Conservation (phyloP, 2,329 filamentous ascomycete species). For the Fusarium bactridioides region DNA sequence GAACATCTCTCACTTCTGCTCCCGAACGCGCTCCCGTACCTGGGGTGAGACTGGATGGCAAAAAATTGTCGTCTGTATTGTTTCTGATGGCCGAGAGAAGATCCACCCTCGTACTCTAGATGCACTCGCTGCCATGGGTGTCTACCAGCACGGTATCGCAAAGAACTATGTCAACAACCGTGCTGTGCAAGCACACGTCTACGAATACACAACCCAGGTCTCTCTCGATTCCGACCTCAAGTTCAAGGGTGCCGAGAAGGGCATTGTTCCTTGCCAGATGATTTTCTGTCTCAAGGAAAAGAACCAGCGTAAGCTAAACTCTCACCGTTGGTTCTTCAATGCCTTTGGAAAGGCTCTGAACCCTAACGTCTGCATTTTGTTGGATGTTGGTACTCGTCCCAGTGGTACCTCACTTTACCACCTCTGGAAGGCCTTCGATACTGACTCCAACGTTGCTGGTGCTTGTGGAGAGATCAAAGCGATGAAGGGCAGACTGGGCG, state of each 20-base stretch:
- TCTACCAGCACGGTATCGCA: constrained; percentile 97
- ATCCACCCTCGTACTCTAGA: constrained; percentile 94
- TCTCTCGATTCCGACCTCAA: constrained; percentile 95
- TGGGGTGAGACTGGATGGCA: constrained; percentile 99
- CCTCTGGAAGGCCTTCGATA: constrained; percentile 98
- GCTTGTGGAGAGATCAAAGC: constrained; percentile 98
- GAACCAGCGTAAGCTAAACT: constrained; percentile 97
- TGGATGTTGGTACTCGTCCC: constrained; percentile 95
- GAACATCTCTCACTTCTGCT: constrained; percentile 97
- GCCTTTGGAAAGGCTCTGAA: constrained; percentile 92
- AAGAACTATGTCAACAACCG: constrained; percentile 98
- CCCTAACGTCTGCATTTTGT: constrained; percentile 94
- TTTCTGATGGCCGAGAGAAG: constrained; percentile 88
- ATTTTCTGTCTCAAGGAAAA: constrained; percentile 99
- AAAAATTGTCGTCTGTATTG: constrained; percentile 98
- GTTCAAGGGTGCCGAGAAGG: constrained; percentile 99
- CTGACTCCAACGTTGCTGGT: constrained; percentile 95
- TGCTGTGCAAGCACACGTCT: constrained; percentile 94
- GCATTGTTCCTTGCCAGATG: constrained; percentile 97
- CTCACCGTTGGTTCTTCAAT: constrained; percentile 99
- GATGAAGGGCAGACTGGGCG: constrained; percentile 86
- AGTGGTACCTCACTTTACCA: constrained; percentile 93
- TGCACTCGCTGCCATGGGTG: constrained; percentile 93
- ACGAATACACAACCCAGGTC: constrained; percentile 98
- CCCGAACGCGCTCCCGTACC: constrained; percentile 86